Percentiles rank a stretch among this genome's conserved stretches.
Conservation (phyloP, 2,329 filamentous ascomycete species). For the Neofusicoccum sp. region DNA sequence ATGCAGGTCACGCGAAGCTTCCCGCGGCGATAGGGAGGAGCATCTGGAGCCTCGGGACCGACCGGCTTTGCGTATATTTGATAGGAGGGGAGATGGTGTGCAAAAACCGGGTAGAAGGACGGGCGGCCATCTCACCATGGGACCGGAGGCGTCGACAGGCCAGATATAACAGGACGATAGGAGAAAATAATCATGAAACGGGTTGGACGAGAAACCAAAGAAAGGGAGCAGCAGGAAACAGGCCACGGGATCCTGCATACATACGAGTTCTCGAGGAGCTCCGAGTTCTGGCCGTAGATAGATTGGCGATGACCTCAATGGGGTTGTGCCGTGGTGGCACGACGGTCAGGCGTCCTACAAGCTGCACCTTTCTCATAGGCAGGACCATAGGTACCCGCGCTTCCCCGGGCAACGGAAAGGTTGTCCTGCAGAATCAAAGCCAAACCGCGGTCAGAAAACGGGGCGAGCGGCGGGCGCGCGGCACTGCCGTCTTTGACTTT, state of each 20-base stretch:
- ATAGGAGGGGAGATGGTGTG: background rate
- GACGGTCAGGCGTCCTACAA: background rate
- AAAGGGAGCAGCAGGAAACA: background rate
- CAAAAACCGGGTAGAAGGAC: background rate
- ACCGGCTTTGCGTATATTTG: background rate
- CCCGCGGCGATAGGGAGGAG: background rate
- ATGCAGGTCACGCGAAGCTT: background rate
- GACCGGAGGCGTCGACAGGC: too few species aligned
- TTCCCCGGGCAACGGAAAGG: too few species aligned
- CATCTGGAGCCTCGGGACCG: background rate
- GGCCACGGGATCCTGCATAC: background rate
- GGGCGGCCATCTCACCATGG: too few species aligned
- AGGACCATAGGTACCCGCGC: background rate
- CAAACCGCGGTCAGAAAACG: constrained; percentile 3
- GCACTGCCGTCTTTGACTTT: background rate
- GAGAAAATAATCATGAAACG: background rate
- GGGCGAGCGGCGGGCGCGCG: background rate
- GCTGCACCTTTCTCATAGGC: too few species aligned
- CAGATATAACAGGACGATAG: background rate
- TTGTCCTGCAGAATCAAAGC: constrained; percentile 4
- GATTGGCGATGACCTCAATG: background rate
- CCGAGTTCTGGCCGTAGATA: background rate
- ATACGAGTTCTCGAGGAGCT: background rate
- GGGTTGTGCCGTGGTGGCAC: background rate
- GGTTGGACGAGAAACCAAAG: background rate